Conservation (phyloP, 768 basidiomycete species). For the Lactifluus subvellereus region DNA sequence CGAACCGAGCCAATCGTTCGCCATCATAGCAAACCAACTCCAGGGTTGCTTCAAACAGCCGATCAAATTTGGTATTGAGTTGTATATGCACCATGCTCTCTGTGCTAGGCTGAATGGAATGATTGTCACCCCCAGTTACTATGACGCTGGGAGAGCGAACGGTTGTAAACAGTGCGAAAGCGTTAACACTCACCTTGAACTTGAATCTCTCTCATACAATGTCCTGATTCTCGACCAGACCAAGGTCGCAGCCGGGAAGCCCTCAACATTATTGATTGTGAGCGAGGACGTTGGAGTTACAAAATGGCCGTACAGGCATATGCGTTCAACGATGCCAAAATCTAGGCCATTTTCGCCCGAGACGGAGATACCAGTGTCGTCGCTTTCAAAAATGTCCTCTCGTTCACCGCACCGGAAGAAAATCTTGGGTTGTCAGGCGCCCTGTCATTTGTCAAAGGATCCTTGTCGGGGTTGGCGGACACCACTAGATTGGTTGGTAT, state of each 20-base stretch:
- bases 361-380: slow-evolving; percentile 40
- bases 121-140: not conserved
- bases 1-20: not conserved
- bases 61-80: slow-evolving; percentile 12
- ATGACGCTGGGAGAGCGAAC: slow-evolving; percentile 5
- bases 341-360: slow-evolving; percentile 36
- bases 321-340: slow-evolving; percentile 46
- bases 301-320: slow-evolving; percentile 26
- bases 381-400: slow-evolving; percentile 36
- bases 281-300: slow-evolving; percentile 3
- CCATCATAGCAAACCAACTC: slow-evolving; percentile 11
- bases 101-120: not conserved
- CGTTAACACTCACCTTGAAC: not conserved
- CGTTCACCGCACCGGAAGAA: not conserved
- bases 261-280: slow-evolving; percentile 20
- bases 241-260: slow-evolving; percentile 14
- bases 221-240: slow-evolving; percentile 7
- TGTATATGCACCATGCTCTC: slow-evolving; percentile 1
- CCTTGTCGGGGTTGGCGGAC: too few species aligned
- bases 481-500: too few species aligned
- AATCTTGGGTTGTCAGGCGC: too few species aligned
- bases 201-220: not conserved
- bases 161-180: not conserved
- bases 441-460: too few species aligned
- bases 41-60: slow-evolving; percentile 6